Conservation (phyloP, 2,329 filamentous ascomycete genomes). For the Verticillium zaregamsianum region DNA sequence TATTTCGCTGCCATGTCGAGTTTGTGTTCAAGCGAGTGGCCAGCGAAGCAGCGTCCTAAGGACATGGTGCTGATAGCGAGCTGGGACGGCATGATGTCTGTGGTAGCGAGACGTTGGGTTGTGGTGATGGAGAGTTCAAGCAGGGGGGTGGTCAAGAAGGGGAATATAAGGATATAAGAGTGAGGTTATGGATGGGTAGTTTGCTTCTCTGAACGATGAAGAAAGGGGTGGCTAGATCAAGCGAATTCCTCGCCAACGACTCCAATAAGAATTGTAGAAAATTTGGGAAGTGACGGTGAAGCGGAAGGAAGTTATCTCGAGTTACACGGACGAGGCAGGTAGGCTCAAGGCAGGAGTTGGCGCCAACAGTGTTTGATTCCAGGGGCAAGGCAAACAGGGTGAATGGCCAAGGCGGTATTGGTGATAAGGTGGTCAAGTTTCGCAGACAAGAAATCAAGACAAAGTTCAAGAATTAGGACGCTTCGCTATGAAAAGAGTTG, state of each 20-base stretch:
- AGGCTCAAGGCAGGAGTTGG: background rate
- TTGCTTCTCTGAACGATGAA: background rate
- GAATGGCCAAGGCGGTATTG: background rate
- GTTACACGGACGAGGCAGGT: background rate
- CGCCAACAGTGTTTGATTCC: background rate
- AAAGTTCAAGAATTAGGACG: background rate
- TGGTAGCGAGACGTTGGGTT: background rate
- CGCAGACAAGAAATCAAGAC: background rate
- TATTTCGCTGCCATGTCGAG: slow-evolving; percentile 62
- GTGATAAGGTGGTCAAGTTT: background rate
- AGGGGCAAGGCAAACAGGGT: background rate
- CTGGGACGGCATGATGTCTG: slow-evolving; percentile 44
- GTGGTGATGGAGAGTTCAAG: background rate
- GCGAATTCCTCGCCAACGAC: background rate
- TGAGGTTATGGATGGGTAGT: background rate
- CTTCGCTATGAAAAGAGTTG: background rate
- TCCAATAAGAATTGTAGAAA: background rate
- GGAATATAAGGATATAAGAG: background rate
- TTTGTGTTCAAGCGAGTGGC: slow-evolving; percentile 64
- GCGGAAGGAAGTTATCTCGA: background rate
- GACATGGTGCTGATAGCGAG: slow-evolving; percentile 75
- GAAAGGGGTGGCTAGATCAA: background rate
- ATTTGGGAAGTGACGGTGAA: background rate
- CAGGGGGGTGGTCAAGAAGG: background rate
- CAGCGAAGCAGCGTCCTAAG: slow-evolving; percentile 63